phyloP scores from a whole-genome alignment of 345 rosid genomes.

The Linum trigynum region DNA sequence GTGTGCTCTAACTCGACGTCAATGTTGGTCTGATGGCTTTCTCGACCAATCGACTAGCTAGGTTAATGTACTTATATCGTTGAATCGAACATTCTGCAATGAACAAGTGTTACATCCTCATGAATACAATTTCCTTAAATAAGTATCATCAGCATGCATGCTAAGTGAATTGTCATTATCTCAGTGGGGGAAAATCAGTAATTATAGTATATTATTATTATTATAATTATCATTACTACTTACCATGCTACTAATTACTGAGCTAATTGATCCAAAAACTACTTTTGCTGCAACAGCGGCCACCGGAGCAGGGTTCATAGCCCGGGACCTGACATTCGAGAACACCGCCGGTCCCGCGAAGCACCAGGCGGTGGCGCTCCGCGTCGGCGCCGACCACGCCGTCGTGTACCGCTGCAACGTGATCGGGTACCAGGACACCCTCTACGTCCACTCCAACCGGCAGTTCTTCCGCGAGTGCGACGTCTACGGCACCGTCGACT shows the following conservation, averaged over 20 bases:
- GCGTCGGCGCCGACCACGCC: constrained; percentile 87
- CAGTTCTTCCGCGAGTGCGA: constrained; percentile 87
- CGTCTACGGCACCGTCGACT: constrained; percentile 85
- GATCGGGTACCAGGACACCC: constrained; percentile 82
- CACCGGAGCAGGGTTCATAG: constrained; percentile 85
- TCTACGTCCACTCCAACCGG: constrained; percentile 90
- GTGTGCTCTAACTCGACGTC: no score
- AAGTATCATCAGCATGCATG: no score
- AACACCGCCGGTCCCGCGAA: constrained; percentile 81
- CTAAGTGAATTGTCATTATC: no score
- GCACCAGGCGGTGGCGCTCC: constrained; percentile 98
- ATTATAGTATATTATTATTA: no score
- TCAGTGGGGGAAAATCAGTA: no score
- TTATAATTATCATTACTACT: not conserved
- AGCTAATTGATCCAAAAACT: not conserved
- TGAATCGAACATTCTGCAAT: no score
- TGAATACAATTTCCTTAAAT: no score
- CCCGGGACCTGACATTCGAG: constrained; percentile 81
- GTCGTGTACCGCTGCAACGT: constrained; percentile 77
- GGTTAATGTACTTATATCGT: no score
- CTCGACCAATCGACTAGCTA: no score
- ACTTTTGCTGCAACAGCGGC: constrained; percentile 42
- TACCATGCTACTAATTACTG: not conserved
- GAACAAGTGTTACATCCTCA: no score
- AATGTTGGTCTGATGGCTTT: no score